These are phyloP conservation scores for Coemansia sp. DNA, from an alignment of 371 early-diverging fungal genomes.

Conservation along the genomic window DNA sequence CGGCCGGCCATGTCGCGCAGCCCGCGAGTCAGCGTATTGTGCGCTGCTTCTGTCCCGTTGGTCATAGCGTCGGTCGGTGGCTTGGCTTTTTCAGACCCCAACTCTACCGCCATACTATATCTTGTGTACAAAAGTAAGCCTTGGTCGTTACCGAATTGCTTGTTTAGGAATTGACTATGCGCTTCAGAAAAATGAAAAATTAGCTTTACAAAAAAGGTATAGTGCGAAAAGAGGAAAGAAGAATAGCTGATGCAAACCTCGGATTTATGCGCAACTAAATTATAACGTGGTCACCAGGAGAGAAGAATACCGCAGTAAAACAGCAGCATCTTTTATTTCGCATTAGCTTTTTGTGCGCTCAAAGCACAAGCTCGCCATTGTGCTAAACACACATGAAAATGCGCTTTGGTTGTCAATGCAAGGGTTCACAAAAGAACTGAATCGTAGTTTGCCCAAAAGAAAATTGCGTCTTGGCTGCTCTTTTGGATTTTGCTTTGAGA, in stretches of 20 bases:
- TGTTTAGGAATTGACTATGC: neutral
- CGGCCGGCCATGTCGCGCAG: slow-evolving; percentile 16
- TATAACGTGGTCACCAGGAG: neutral
- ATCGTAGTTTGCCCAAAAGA: neutral
- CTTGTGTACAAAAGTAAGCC: neutral
- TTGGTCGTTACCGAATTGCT: neutral
- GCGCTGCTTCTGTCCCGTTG: neutral
- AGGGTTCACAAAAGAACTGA: neutral
- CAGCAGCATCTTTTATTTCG: neutral
- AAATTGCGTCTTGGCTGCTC: neutral
- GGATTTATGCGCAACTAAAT: slow-evolving; percentile 3
- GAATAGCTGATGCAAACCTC: neutral
- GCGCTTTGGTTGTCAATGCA: neutral
- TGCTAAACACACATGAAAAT: neutral
- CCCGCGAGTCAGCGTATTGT: slow-evolving; percentile 10
- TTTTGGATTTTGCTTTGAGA: neutral
- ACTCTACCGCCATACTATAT: slow-evolving; percentile 5
- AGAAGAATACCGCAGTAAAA: neutral
- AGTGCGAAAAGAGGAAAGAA: slow-evolving; percentile 1
- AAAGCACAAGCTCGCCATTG: neutral
- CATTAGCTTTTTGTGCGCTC: neutral
- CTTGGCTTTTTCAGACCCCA: slow-evolving; percentile 7
- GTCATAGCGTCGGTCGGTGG: slow-evolving; percentile 5
- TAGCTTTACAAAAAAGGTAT: slow-evolving; percentile 3
- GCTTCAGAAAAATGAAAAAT: neutral